Evolutionary conservation across 163 green algal genomes (phyloP).

Genomic region (Coccomyxa subellipsoidea): DNA sequence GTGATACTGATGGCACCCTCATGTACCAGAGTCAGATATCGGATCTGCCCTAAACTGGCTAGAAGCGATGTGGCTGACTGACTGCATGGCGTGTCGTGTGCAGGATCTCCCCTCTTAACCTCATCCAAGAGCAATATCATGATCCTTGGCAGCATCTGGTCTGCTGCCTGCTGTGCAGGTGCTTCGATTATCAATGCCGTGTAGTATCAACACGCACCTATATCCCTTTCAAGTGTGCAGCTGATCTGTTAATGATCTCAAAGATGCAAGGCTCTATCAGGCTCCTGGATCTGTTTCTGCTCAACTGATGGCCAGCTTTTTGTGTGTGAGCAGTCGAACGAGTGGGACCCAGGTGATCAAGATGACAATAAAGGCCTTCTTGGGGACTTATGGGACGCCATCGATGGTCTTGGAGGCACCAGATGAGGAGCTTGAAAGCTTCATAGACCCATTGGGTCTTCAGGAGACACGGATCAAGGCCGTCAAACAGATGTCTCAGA

Average conservation of each 20-base stretch:
- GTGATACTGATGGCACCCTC: too few relatives aligned
- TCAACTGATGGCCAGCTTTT: too few relatives aligned
- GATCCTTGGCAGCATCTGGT: conserved; percentile 47
- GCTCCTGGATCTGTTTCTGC: too few relatives aligned
- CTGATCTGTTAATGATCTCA: too few relatives aligned
- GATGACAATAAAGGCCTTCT: conserved; percentile 33
- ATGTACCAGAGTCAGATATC: too few relatives aligned
- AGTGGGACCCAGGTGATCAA: conserved; percentile 34
- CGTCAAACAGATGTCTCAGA: conserved; percentile 17
- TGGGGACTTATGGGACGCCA: conserved; percentile 35
- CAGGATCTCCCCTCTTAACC: conserved; percentile 40
- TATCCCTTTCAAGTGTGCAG: too few relatives aligned
- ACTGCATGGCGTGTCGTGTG: too few relatives aligned
- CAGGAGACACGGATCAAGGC: conserved; percentile 30
- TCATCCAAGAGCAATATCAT: conserved; percentile 47
- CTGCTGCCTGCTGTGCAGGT: conserved; percentile 47
- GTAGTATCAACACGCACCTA: too few relatives aligned
- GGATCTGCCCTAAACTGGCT: too few relatives aligned
- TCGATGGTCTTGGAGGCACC: conserved; percentile 27
- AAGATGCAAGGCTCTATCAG: too few relatives aligned
- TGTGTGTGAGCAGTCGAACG: conserved; percentile 35
- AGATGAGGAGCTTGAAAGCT: conserved; percentile 13
- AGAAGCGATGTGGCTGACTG: too few relatives aligned
- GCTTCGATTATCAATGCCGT: too few relatives aligned
- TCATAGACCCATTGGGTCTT: conserved; percentile 51